Evolutionary conservation across 2,329 filamentous ascomycete genomes (phyloP), one percentile per base, ranked within the genome.

Genomic region (Cyphellophora attinorum): DNA sequence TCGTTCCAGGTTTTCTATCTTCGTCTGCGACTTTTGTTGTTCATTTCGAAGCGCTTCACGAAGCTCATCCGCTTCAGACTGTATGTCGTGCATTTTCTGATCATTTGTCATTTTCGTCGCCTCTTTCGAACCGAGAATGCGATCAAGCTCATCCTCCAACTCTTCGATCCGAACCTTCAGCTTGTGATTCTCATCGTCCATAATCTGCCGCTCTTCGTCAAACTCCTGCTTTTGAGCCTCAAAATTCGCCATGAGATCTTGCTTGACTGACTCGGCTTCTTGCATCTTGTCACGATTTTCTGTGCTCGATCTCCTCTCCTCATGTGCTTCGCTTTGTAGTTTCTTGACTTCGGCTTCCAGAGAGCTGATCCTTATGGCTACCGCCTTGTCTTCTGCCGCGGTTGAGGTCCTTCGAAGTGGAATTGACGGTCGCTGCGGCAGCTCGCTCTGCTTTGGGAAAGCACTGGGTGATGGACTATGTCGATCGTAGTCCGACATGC

Each of bases 201-300:
- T 67, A 6, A 79, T 81, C 51, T 82, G 85, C 25, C 91, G 76
- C 57, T 96, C 89, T 32, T 79, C 77, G 21, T 82, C 69, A 47
- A 94, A 95, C 51, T 96, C 79, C 16, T 76, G 77, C 58, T 95
- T 85, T 45, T 93, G 74, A 10, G 88, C 83, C 53, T 96, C 86
- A 64, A 98, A 85, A 52, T 98, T 98, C 45, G 85, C 81, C 60
- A 98, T 77, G 6, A 98, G 74, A 56, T 96, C 91, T 49, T 83
- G 82, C 58, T 98, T 98, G 1, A 83, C 95, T 3, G 85, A 88
- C 48, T 91, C 85, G 5, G 76, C 84, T 56, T 96, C 89, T 44
- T 91, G 77, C 41, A 94, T 51, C 66, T 73, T 62, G 72, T 79
- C 52, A 18, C 44, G 31, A 16, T 40, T 42, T 33, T 51, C 43